Evolutionary conservation across 768 basidiomycete genomes (phyloP), one percentile per base, ranked within the genome.

Genomic region (Myochromella boudieri): DNA sequence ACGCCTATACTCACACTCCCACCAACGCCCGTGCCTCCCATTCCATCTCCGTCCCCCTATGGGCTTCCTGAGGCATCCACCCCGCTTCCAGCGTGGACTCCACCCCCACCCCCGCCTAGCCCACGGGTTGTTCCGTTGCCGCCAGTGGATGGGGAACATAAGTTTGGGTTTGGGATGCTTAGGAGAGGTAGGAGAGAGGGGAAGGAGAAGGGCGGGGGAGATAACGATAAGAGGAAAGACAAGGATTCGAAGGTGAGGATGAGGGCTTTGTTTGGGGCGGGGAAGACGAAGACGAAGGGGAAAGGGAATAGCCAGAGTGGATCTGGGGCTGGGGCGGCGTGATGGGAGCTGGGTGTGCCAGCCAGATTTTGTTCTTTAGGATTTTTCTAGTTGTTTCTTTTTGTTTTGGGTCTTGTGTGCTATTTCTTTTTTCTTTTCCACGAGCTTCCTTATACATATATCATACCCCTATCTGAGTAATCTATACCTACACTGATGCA

Each of bases 131-230:
- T 57, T 24, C 56, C 56, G 27, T 42, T 57, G 26, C 56, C 56
- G 15, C 53, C 52, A 17, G 9, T 57, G 5, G 56, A 44, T 8
- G 22, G 32, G 36, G 25, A 6, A 14, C 11, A 31, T 4, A 37
- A 18, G 28, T 42, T 42, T 33, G 34, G 34, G 26, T 63, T 63
- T 39, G 63, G 57, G 51, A 60, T 60, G 24, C 61, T 58, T 1
- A 60, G 65, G 60, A 57, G 37, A 9, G 54, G 53, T 51, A 67
- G 65, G 2, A 27, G 24, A 22, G 28, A 27, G 39, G 39, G 18
- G 14, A n/a, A n/a, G n/a, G 33, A 26, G 7, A 40, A 27, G 39
- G 12, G 24, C 12, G 17, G 26, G 3, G 15, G 25, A 25, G 39
- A 40, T 15, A 25, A 17, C 2, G 39, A 40, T 22, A 10, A 26